A percentile compares a stretch with the other conserved stretches of the same genome.
These are phyloP conservation scores for Yamadazyma aaseri DNA, from an alignment of 1,139 yeast genomes.

Conservation along the genomic window DNA sequence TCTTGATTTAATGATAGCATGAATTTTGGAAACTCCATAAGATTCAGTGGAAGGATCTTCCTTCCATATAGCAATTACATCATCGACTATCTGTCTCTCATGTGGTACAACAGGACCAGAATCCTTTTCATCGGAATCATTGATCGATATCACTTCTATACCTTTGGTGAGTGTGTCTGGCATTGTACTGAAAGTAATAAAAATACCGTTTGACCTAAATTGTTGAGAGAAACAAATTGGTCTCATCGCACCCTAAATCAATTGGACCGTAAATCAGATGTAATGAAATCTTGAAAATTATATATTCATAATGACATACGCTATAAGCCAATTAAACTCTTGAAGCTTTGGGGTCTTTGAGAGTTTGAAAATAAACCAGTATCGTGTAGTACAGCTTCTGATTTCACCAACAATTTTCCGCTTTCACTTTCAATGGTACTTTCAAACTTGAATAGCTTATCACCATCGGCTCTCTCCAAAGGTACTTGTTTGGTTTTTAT, in stretches of 20 bases:
- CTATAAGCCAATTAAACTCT: too few species aligned
- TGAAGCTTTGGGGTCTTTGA: too few species aligned
- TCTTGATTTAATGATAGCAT: conserved; percentile 45
- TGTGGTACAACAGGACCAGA: conserved; percentile 49
- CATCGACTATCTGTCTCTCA: conserved; percentile 62
- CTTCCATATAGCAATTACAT: conserved; percentile 65
- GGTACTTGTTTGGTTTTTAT: conserved; percentile 49
- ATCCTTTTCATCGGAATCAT: conserved; percentile 26
- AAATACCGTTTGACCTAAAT: too few species aligned
- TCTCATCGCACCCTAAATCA: too few species aligned
- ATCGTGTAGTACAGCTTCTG: conserved; percentile 37
- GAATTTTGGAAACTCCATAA: conserved; percentile 55
- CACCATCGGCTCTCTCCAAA: conserved; percentile 24
- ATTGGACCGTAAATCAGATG: too few species aligned
- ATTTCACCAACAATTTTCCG: conserved; percentile 37
- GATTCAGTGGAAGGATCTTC: conserved; percentile 63
- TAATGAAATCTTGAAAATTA: too few species aligned
- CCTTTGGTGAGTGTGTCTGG: conserved; percentile 10
- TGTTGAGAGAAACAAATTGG: too few species aligned
- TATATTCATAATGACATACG: too few species aligned
- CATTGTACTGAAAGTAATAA: too few species aligned
- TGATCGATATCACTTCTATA: conserved; percentile 32
- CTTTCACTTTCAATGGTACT: conserved; percentile 34
- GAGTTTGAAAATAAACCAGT: conserved; percentile 24
- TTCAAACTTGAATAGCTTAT: conserved; percentile 25